Conservation (phyloP, 2,329 filamentous ascomycete genomes). For the Xylaria digitata region DNA sequence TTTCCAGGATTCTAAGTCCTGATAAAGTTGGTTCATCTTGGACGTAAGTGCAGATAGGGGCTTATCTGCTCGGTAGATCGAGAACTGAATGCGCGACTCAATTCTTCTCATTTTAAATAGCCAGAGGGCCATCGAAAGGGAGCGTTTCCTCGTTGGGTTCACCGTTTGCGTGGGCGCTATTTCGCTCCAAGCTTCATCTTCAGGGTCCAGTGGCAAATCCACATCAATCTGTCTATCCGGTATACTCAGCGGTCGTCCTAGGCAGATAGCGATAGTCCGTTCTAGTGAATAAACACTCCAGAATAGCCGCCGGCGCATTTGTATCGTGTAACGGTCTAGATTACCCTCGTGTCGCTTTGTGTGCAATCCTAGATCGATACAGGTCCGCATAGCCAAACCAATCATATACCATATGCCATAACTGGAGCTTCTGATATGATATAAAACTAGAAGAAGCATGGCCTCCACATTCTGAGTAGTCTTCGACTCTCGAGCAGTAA, state of each 20-base stretch:
- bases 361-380: constrained; percentile 64
- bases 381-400: constrained; percentile 64
- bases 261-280: constrained; percentile 60
- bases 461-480: constrained; percentile 64
- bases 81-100: constrained; percentile 62
- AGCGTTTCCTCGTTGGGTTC: constrained; percentile 25
- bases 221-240: constrained; percentile 64
- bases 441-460: constrained; percentile 62
- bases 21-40: constrained; percentile 60
- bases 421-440: constrained; percentile 62
- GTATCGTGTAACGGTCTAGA: constrained; percentile 55
- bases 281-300: constrained; percentile 65
- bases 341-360: constrained; percentile 58
- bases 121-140: constrained; percentile 57
- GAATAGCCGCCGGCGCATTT: constrained; percentile 61
- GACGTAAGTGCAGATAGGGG: constrained; percentile 57
- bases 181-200: constrained; percentile 34
- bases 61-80: constrained; percentile 63
- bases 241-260: constrained; percentile 62
- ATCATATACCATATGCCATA: constrained; percentile 67
- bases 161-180: constrained; percentile 8
- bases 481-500: constrained; percentile 60
- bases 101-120: constrained; percentile 59
- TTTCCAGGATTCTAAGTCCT: constrained; percentile 61
- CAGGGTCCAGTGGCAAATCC: constrained; percentile 56